Base-by-base conservation (phyloP, 805 yeast species). In the Yamadazyma philogaea region DNA sequence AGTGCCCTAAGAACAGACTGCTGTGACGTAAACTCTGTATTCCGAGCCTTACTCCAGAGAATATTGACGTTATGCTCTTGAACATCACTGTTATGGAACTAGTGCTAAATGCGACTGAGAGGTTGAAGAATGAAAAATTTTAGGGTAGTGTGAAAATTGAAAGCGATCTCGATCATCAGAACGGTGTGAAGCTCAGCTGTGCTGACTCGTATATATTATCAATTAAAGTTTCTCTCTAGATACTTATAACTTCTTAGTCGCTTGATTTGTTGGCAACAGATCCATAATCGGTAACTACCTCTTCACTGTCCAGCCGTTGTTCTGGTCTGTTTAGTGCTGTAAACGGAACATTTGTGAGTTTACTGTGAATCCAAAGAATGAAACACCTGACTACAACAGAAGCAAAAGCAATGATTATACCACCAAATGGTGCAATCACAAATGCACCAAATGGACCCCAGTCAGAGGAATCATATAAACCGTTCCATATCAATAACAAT, bases 391-490 rank as follows among this genome's bases (percentile, higher is more conserved):
- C 18, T 3, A 55, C 81, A 20, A 84, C 73, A 34, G 74, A 70
- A 21, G 70, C 53, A 11, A 77, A 61, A 2, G 86, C 81, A 47
- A 82, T 68, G 5, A 83, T 47, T 2, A 89, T 49, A 8, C 91
- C 88, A 20, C 91, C 95, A 31, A 82, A 72, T 5, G 96, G 96
- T 1, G 96, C 93, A 48, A 83, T 85, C 6, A 86, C 91, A 63
- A 90, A 90, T 1, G 96, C 96, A 18, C 96, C 97, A 66, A 90
- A 90, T 0, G 95, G 82, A 54, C 95, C 87, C 96, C 96, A 90
- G 58, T 90, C 96, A 38, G 74, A 77, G 5, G 77, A 68, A 47
- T 74, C 68, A 56, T 90, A 90, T 20, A 90, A 66, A 34, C 97
- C 96, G 54, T 84, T 81, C 79, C 82, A 78, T 40, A 90, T 72